phyloP scores from a whole-genome alignment of 2,329 filamentous ascomycete genomes.

The Epichloe baconii region DNA sequence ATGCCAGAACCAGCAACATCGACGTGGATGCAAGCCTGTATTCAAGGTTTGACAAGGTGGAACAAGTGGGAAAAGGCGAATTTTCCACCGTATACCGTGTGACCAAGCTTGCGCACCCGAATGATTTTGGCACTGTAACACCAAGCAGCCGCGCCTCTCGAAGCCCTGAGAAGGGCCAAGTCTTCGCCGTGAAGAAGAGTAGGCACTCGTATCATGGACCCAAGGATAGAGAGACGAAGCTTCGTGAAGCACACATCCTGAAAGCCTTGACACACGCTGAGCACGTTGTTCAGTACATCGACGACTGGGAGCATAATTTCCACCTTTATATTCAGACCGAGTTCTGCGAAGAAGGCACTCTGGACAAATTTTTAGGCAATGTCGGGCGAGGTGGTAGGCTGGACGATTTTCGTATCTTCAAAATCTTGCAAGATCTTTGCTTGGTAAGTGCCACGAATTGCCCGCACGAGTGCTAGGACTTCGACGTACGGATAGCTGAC shows the following conservation, averaged over 20 bases:
- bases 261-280: constrained; percentile 66
- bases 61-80: constrained; percentile 72
- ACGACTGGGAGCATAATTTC: constrained; percentile 76
- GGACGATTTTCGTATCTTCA: constrained; percentile 98
- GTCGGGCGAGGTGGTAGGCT: constrained; percentile 73
- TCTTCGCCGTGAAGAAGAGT: constrained; percentile 92
- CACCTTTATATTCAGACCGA: constrained; percentile 96
- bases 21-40: constrained; percentile 59
- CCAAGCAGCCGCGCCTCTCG: constrained; percentile 35
- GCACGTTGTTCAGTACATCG: constrained; percentile 71
- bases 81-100: constrained; percentile 90
- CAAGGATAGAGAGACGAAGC: constrained; percentile 69
- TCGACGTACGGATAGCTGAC: constrained; percentile 4
- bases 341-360: constrained; percentile 85
- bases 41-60: constrained; percentile 67
- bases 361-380: constrained; percentile 74
- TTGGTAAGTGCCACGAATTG: constrained; percentile 46
- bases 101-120: constrained; percentile 25
- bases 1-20: constrained; percentile 55
- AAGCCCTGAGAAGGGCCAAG: constrained; percentile 39
- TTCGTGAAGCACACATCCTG: constrained; percentile 72
- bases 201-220: constrained; percentile 65
- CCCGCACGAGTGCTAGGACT: background rate
- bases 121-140: constrained; percentile 30
- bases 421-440: constrained; percentile 78